Conservation (phyloP, 768 basidiomycete genomes). For the Russula virescens region DNA sequence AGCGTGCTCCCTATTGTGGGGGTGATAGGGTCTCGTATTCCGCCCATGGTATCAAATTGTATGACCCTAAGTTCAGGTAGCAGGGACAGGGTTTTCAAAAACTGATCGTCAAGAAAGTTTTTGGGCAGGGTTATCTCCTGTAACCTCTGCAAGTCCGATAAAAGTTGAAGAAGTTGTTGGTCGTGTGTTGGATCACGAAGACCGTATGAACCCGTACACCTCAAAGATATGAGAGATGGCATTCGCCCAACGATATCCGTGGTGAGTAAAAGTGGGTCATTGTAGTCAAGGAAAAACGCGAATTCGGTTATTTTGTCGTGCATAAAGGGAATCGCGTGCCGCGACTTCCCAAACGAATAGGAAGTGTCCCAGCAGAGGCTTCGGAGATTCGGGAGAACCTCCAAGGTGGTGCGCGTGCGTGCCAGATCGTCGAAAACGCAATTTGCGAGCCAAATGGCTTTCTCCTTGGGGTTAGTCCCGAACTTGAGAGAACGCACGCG, state of each 20-base stretch:
- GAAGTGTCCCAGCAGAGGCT: constrained; percentile 11
- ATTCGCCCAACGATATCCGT: constrained; percentile 20
- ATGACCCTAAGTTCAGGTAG: constrained; percentile 19
- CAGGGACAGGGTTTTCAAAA: constrained; percentile 12
- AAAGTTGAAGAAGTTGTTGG: constrained; percentile 3
- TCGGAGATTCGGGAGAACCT: constrained; percentile 23
- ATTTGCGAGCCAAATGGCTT: not conserved
- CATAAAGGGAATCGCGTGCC: constrained; percentile 20
- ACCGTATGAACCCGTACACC: not conserved
- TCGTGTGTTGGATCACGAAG: not conserved
- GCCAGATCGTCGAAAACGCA: constrained; percentile 22
- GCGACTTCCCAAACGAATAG: not conserved
- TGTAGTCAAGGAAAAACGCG: not conserved
- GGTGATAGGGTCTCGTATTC: not conserved
- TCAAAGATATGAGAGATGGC: constrained; percentile 18
- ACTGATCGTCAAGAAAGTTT: not conserved
- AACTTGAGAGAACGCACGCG: constrained; percentile 21
- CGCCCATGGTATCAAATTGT: constrained; percentile 14
- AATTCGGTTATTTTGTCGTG: constrained; percentile 23
- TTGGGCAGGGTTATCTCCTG: constrained; percentile 16
- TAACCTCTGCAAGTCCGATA: constrained; percentile 10
- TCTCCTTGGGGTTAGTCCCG: not conserved
- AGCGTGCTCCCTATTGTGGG: not conserved
- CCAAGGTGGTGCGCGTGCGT: constrained; percentile 22
- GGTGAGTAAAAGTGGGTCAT: not conserved